Evolutionary conservation across 192 early-diverging fungal genomes (phyloP).

Genomic region (Radiomyces spectabilis): DNA sequence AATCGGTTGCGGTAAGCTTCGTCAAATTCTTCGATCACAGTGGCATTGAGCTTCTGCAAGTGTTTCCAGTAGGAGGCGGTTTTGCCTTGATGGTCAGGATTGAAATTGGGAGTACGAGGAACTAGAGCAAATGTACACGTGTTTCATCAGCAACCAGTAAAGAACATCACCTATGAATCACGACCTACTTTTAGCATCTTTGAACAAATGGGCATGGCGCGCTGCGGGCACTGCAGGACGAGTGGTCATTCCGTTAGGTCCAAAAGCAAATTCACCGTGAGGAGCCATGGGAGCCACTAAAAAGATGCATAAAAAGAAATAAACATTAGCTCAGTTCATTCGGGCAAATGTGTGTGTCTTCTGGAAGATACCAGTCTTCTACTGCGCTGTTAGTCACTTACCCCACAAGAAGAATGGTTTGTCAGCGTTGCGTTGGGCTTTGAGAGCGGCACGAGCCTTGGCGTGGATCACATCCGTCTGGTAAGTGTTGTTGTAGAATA

Average conservation of each 20-base stretch:
- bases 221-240: conserved; percentile 50
- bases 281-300: conserved; percentile 53
- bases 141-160: not conserved
- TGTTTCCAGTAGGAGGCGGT: conserved; percentile 39
- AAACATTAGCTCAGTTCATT: not conserved
- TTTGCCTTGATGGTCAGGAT: conserved; percentile 43
- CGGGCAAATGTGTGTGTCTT: not conserved
- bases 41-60: conserved; percentile 31
- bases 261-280: conserved; percentile 44
- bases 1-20: conserved; percentile 45
- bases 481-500: conserved; percentile 37
- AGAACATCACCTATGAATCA: too few relatives aligned
- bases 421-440: conserved; percentile 31
- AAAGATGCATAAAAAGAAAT: conserved; percentile 28
- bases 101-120: conserved; percentile 50
- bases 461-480: conserved; percentile 48
- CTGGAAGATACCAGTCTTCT: not conserved
- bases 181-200: conserved; percentile 32
- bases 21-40: conserved; percentile 35
- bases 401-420: conserved; percentile 33
- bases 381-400: too few relatives aligned
- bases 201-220: conserved; percentile 49
- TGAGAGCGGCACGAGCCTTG: conserved; percentile 40
- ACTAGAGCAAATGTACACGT: conserved; percentile 10
- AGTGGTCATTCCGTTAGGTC: conserved; percentile 16